A percentile compares a stretch with the other conserved stretches of the same genome.
phyloP scores from a whole-genome alignment of 2,329 filamentous ascomycete species.

The Fusarium sp. region DNA sequence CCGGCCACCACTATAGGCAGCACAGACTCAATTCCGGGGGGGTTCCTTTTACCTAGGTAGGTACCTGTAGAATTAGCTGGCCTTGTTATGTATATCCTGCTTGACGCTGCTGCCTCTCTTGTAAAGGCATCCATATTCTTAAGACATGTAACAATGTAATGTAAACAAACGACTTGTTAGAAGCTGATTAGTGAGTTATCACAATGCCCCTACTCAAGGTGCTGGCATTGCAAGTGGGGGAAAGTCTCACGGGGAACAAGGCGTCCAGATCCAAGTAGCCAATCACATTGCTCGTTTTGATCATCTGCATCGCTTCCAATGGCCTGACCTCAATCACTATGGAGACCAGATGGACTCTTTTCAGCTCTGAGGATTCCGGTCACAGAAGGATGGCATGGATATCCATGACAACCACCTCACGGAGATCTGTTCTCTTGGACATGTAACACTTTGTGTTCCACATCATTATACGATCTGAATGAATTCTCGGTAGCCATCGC shows the following conservation, averaged over 20 bases:
- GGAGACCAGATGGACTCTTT: conserved; percentile 4
- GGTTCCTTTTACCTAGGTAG: not conserved
- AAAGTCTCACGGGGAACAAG: not conserved
- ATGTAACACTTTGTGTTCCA: not conserved
- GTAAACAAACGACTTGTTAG: conserved; percentile 1
- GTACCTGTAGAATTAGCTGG: not conserved
- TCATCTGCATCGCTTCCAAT: conserved; percentile 21
- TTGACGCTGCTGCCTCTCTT: not conserved
- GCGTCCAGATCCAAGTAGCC: not conserved
- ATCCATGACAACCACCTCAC: not conserved
- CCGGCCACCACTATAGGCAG: conserved; percentile 8
- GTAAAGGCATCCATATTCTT: not conserved
- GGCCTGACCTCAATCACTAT: conserved; percentile 30
- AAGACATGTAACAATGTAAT: not conserved
- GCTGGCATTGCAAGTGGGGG: not conserved
- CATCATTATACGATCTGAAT: not conserved
- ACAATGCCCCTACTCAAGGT: not conserved
- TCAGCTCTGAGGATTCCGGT: not conserved
- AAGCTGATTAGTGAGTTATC: conserved; percentile 1
- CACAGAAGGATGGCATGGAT: not conserved
- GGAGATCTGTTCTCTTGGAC: too few relatives aligned
- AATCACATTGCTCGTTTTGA: conserved; percentile 11
- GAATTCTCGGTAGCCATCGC: not conserved
- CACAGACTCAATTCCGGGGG: conserved; percentile 14
- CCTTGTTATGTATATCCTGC: not conserved